phyloP scores from a whole-genome alignment of 1,284 basidiomycete genomes.

The Leccinum solheimii region DNA sequence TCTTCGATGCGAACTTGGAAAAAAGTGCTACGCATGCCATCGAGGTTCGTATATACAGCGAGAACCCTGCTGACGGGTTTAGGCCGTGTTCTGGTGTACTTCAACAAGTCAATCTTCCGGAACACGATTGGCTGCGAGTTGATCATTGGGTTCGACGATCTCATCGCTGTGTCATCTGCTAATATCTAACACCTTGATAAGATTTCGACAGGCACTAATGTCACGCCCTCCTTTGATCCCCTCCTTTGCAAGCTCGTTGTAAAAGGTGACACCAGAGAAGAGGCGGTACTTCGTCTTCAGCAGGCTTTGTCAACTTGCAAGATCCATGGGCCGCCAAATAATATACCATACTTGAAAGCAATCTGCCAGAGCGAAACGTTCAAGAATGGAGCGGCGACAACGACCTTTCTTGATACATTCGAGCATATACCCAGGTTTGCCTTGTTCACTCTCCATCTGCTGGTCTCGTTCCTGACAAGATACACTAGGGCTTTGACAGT shows the following conservation, averaged over 20 bases:
- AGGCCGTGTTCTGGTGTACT: constrained; percentile 63
- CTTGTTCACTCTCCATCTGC: background rate
- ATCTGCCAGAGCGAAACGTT: constrained; percentile 48
- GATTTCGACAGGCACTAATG: constrained; percentile 52
- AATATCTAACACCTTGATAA: constrained; percentile 18
- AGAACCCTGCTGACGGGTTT: constrained; percentile 62
- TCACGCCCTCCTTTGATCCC: constrained; percentile 61
- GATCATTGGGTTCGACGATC: constrained; percentile 50
- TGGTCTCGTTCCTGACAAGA: background rate
- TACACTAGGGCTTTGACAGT: constrained; percentile 53
- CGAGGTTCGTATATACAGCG: constrained; percentile 67
- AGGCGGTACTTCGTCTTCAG: constrained; percentile 43
- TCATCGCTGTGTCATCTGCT: background rate
- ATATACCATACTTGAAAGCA: constrained; percentile 50
- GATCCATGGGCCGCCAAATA: constrained; percentile 56
- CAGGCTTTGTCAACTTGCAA: constrained; percentile 39
- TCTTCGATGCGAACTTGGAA: constrained; percentile 24
- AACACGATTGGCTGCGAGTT: constrained; percentile 49
- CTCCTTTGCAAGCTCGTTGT: constrained; percentile 58
- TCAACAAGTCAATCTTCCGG: constrained; percentile 51
- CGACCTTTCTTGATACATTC: constrained; percentile 55
- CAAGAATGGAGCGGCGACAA: constrained; percentile 50
- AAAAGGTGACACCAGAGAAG: constrained; percentile 40
- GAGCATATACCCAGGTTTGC: constrained; percentile 43
- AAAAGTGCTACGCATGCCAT: constrained; percentile 45